A percentile compares a stretch with the other conserved stretches of the same genome.
Conservation (phyloP, 441 rosid genomes). For the Theobroma grandiflorum region DNA sequence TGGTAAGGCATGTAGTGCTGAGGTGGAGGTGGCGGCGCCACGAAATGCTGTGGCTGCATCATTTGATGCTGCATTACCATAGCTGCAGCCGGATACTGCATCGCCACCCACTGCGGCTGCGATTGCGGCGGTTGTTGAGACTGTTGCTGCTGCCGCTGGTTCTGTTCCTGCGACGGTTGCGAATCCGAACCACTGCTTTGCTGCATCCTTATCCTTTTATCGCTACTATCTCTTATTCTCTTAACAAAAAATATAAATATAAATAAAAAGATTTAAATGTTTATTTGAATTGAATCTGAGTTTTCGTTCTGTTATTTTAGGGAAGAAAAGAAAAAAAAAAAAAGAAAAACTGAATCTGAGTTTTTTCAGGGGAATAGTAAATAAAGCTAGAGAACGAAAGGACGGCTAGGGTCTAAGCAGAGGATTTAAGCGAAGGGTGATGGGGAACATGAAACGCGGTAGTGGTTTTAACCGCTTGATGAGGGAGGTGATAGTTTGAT, state of each 20-base stretch:
- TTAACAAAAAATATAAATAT: not conserved
- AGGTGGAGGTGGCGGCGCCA: constrained; percentile 53
- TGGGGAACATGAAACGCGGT: constrained; percentile 53
- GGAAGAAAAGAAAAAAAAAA: constrained; percentile 10
- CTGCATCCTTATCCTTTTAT: constrained; percentile 47
- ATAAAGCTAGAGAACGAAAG: constrained; percentile 29
- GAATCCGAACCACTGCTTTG: constrained; percentile 71
- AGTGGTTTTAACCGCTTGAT: constrained; percentile 56
- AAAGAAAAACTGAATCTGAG: constrained; percentile 29
- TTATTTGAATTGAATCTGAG: constrained; percentile 15
- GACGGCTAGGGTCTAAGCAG: constrained; percentile 56
- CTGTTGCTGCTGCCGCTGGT: constrained; percentile 50
- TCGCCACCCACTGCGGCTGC: constrained; percentile 65
- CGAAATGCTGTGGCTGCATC: constrained; percentile 63
- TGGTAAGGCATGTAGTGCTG: constrained; percentile 67
- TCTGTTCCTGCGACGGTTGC: constrained; percentile 41
- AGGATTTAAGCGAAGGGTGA: constrained; percentile 33
- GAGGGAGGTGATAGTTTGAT: constrained; percentile 22
- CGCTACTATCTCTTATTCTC: not conserved
- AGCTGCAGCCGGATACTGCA: constrained; percentile 79
- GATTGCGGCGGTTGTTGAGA: constrained; percentile 41
- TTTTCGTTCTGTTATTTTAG: not conserved
- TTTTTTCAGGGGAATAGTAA: not conserved
- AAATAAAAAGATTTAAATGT: constrained; percentile 5
- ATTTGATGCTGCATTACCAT: constrained; percentile 88